Conservation (phyloP, 768 basidiomycete species). For the Chiua virens region DNA sequence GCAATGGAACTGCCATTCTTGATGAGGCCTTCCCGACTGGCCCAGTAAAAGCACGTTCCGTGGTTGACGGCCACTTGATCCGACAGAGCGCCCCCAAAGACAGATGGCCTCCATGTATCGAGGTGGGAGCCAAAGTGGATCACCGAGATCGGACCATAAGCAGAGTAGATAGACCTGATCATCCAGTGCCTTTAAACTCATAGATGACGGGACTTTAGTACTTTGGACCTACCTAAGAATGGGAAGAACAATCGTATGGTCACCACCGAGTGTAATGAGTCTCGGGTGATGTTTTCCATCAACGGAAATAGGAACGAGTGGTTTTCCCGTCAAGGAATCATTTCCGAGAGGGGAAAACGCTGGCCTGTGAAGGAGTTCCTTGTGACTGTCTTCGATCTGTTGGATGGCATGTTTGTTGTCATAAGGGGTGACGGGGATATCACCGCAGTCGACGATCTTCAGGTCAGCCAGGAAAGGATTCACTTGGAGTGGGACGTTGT, state of each 20-base stretch:
- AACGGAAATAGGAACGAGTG: conserved; percentile 55
- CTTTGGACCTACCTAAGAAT: conserved; percentile 41
- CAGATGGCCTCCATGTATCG: conserved; percentile 75
- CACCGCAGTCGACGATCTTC: conserved; percentile 73
- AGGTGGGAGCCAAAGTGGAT: conserved; percentile 90
- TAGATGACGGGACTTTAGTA: not conserved
- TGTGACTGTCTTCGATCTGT: conserved; percentile 75
- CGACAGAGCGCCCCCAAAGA: conserved; percentile 74
- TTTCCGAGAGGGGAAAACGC: conserved; percentile 64
- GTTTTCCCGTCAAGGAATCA: conserved; percentile 57
- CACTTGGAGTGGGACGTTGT: conserved; percentile 70
- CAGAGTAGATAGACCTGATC: conserved; percentile 64
- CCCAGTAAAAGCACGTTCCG: conserved; percentile 91
- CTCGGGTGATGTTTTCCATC: conserved; percentile 80
- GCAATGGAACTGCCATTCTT: conserved; percentile 78
- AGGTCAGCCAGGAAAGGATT: conserved; percentile 73
- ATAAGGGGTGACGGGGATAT: conserved; percentile 77
- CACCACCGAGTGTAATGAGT: conserved; percentile 82
- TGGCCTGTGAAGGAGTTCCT: conserved; percentile 62
- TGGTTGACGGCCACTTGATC: conserved; percentile 78
- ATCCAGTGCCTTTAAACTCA: not conserved
- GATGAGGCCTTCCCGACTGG: conserved; percentile 79
- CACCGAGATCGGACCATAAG: conserved; percentile 77
- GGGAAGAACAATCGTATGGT: conserved; percentile 80
- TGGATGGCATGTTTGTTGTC: conserved; percentile 72